phyloP scores from a whole-genome alignment of 2,329 filamentous ascomycete species.

The Tetracladium maxilliforme region DNA sequence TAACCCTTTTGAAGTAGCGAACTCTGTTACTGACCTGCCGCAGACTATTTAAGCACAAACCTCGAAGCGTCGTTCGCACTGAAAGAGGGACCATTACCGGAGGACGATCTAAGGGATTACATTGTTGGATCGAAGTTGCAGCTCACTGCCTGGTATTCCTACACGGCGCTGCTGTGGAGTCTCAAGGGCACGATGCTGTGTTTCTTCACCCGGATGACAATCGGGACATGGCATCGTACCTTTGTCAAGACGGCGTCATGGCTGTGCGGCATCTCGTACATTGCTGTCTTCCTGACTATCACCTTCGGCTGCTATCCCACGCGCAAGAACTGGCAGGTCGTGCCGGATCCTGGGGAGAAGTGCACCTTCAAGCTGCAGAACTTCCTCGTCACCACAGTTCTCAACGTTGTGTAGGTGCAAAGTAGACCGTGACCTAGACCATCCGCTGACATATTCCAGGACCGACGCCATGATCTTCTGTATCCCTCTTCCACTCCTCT shows the following conservation, averaged over 20 bases:
- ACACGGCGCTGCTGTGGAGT: constrained; percentile 20
- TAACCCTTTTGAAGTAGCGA: too few relatives aligned
- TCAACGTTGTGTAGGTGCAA: constrained; percentile 6
- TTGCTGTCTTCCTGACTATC: constrained; percentile 16
- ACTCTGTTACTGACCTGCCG: not conserved
- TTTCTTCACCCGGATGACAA: constrained; percentile 16
- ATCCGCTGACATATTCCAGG: too few relatives aligned
- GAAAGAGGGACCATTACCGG: too few relatives aligned
- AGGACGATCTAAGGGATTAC: too few relatives aligned
- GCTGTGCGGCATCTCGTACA: constrained; percentile 12
- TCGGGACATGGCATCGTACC: constrained; percentile 14
- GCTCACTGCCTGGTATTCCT: constrained; percentile 22
- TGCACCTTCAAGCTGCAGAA: constrained; percentile 7
- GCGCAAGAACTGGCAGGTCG: too few relatives aligned
- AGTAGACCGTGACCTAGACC: too few relatives aligned
- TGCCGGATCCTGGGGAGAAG: constrained; percentile 5
- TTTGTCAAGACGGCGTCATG: constrained; percentile 14
- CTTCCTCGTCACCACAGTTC: constrained; percentile 5
- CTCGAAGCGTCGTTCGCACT: constrained; percentile 11
- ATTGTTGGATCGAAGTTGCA: constrained; percentile 21
- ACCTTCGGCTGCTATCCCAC: constrained; percentile 14
- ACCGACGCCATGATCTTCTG: constrained; percentile 16
- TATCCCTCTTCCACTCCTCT: constrained; percentile 18
- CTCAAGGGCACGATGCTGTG: constrained; percentile 15
- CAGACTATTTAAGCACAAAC: constrained; percentile 14